phyloP scores from a whole-genome alignment of 2,329 filamentous ascomycete genomes.

The Sclerotinia nivalis region DNA sequence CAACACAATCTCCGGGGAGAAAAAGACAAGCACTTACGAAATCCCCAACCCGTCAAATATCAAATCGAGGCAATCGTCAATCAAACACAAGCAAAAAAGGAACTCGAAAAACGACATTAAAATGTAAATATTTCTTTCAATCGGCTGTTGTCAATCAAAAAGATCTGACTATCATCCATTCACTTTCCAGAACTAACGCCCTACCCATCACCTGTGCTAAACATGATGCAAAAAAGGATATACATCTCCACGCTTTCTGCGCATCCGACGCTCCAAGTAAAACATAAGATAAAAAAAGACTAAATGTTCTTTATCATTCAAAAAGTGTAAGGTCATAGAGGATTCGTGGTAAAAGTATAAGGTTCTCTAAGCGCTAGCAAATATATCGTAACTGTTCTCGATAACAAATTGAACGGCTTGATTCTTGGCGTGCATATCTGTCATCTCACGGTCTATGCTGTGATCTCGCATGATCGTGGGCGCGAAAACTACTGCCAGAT shows the following conservation, averaged over 20 bases:
- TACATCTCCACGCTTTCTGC: constrained; percentile 15
- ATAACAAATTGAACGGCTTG: constrained; percentile 89
- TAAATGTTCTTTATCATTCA: constrained; percentile 21
- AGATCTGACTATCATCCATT: constrained; percentile 33
- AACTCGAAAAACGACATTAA: constrained; percentile 8
- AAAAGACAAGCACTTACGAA: neutral
- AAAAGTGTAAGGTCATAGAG: constrained; percentile 9
- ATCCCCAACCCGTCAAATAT: neutral
- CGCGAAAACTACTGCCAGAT: constrained; percentile 94
- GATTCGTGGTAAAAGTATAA: constrained; percentile 2
- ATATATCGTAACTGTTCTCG: constrained; percentile 83
- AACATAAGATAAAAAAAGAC: constrained; percentile 19
- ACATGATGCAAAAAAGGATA: constrained; percentile 21
- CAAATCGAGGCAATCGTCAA: neutral
- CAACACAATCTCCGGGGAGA: neutral
- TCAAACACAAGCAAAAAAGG: neutral
- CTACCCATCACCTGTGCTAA: constrained; percentile 13
- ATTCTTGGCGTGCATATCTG: constrained; percentile 92
- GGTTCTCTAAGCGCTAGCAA: constrained; percentile 45
- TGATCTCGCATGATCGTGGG: constrained; percentile 94
- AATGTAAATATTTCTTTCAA: constrained; percentile 10
- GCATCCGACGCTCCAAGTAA: constrained; percentile 1
- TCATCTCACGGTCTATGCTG: constrained; percentile 91
- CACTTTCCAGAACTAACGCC: constrained; percentile 20
- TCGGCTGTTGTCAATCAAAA: constrained; percentile 17